Percentiles rank a stretch among this genome's conserved stretches.
phyloP scores from a whole-genome alignment of 768 basidiomycete species.

The Russula sp. region DNA sequence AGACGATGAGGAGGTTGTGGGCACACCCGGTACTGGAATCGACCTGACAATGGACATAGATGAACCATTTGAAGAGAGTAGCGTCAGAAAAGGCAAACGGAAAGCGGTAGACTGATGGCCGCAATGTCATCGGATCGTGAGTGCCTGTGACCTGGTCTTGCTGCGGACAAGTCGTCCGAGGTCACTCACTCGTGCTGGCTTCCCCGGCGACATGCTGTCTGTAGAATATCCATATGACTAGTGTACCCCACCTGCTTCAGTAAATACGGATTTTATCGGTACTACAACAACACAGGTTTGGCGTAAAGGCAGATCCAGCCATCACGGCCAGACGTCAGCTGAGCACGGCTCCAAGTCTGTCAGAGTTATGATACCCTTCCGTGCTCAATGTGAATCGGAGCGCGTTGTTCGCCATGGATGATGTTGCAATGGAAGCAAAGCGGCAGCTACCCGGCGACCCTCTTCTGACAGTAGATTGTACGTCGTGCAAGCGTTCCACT shows the following conservation, averaged over 20 bases:
- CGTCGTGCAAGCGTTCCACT: slow-evolving; percentile 92
- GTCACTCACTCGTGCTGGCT: neutral
- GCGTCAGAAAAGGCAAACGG: slow-evolving; percentile 54
- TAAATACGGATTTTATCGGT: neutral
- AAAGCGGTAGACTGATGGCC: slow-evolving; percentile 36
- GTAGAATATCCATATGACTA: neutral
- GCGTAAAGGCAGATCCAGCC: no score
- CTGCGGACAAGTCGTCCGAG: neutral
- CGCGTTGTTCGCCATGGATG: slow-evolving; percentile 40
- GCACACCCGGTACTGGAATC: slow-evolving; percentile 5
- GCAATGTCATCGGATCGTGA: neutral
- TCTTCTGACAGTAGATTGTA: slow-evolving; percentile 93
- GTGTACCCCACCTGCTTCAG: neutral
- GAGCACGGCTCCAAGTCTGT: neutral
- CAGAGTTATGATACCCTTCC: neutral
- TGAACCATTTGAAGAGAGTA: slow-evolving; percentile 29
- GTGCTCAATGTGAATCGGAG: neutral
- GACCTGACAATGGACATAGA: slow-evolving; percentile 20
- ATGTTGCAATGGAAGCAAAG: slow-evolving; percentile 63
- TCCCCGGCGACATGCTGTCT: neutral
- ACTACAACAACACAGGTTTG: neutral
- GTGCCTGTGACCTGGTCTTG: neutral
- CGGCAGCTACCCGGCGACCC: slow-evolving; percentile 86
- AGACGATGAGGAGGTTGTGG: slow-evolving; percentile 53
- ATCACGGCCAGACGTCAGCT: neutral